These are phyloP conservation scores for Cenchrus purpureus DNA, from an alignment of 176 grass and related monocot species.

Conservation along the genomic window DNA sequence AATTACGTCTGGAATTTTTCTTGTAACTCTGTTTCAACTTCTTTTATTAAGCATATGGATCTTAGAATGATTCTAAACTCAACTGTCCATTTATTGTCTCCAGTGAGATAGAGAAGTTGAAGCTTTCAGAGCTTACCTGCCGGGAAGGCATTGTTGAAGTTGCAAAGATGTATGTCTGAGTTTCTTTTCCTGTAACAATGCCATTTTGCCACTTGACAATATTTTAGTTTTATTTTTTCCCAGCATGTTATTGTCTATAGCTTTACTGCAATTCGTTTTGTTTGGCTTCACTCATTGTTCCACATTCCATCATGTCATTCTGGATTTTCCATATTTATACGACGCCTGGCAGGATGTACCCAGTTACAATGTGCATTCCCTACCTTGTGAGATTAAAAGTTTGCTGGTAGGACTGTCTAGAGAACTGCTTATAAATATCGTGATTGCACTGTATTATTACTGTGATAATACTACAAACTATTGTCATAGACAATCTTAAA, in stretches of 20 bases:
- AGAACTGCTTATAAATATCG: background rate
- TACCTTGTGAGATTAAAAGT: background rate
- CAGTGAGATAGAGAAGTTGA: slow-evolving; percentile 96
- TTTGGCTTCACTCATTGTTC: background rate
- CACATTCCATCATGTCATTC: background rate
- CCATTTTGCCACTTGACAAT: background rate
- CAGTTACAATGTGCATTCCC: background rate
- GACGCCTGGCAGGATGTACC: background rate
- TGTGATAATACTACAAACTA: background rate
- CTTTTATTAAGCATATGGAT: background rate
- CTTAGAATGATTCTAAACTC: slow-evolving; percentile 27
- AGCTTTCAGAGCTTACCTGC: slow-evolving; percentile 88
- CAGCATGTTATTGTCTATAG: background rate
- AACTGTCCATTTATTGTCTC: slow-evolving; percentile 28
- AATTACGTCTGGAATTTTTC: background rate
- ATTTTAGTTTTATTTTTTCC: background rate
- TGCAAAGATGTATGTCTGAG: slow-evolving; percentile 69
- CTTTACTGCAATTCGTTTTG: background rate
- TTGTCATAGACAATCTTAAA: background rate
- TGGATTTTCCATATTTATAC: background rate
- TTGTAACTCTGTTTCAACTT: background rate
- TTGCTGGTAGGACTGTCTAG: background rate
- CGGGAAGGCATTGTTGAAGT: slow-evolving; percentile 90
- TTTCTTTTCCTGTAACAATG: background rate
- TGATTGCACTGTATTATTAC: background rate